These are phyloP conservation scores for Debaryomyces sp. DNA, from an alignment of 1,139 yeast species.

Conservation along the genomic window DNA sequence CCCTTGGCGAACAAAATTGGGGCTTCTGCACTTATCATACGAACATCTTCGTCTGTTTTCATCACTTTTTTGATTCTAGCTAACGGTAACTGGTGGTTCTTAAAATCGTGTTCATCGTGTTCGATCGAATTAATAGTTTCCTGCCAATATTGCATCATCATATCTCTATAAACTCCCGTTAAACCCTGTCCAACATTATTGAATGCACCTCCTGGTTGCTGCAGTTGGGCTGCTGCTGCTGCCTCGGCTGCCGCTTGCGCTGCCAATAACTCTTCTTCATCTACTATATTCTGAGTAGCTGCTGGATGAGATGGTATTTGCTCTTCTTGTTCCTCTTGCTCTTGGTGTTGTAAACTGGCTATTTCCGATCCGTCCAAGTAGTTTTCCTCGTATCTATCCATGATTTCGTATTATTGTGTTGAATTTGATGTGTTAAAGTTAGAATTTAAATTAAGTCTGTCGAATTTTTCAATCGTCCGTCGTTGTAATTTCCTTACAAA, in stretches of 20 bases:
- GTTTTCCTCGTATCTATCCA: conserved; percentile 16
- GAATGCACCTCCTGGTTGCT: conserved; percentile 69
- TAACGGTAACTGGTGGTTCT: conserved; percentile 89
- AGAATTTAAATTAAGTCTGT: neutral
- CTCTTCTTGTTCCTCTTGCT: conserved; percentile 7
- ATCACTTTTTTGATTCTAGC: conserved; percentile 95
- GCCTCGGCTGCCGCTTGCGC: conserved; percentile 56
- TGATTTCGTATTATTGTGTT: conserved; percentile 1
- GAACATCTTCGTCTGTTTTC: conserved; percentile 97
- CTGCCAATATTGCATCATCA: conserved; percentile 97
- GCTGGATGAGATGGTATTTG: conserved; percentile 11
- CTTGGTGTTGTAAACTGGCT: conserved; percentile 11
- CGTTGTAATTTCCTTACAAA: neutral
- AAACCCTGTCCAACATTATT: conserved; percentile 94
- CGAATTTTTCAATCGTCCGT: neutral
- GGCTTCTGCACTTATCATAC: conserved; percentile 98
- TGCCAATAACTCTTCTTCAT: conserved; percentile 39
- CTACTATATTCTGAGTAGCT: conserved; percentile 28
- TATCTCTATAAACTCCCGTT: conserved; percentile 76
- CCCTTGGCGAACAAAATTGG: conserved; percentile 97
- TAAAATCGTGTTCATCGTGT: conserved; percentile 87
- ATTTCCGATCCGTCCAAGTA: conserved; percentile 16
- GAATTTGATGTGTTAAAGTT: neutral
- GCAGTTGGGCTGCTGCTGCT: conserved; percentile 49
- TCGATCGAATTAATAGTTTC: conserved; percentile 90